These are phyloP conservation scores for Teunomyces kruisii DNA, from an alignment of 805 yeast species.

Conservation along the genomic window DNA sequence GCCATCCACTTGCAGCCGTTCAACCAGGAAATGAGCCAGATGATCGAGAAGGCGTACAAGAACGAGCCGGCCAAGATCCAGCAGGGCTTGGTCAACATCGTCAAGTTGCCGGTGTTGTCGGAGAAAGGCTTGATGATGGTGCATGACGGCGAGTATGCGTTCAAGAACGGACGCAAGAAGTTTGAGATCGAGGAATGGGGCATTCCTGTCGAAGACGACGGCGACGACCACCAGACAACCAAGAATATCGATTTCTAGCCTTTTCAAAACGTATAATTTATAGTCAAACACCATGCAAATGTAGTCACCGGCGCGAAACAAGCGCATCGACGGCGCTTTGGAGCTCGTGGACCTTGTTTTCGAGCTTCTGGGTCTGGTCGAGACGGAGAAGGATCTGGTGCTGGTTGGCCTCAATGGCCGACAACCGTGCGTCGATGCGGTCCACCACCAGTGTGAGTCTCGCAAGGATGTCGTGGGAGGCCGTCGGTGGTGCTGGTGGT, in stretches of 20 bases:
- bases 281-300: too few relatives aligned
- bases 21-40: constrained; percentile 65
- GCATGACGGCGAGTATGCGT: constrained; percentile 75
- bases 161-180: constrained; percentile 76
- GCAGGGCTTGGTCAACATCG: constrained; percentile 81
- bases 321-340: too few relatives aligned
- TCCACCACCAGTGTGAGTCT: background rate
- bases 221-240: constrained; percentile 32
- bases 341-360: too few relatives aligned
- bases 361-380: background rate
- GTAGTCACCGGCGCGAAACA: too few relatives aligned
- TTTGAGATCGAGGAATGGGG: constrained; percentile 94
- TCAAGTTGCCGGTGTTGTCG: constrained; percentile 69
- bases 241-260: constrained; percentile 37
- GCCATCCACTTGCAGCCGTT: constrained; percentile 80
- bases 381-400: background rate
- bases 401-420: constrained; percentile 2
- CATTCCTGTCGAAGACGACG: constrained; percentile 93
- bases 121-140: constrained; percentile 80
- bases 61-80: constrained; percentile 73
- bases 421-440: constrained; percentile 2
- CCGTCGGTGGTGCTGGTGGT: background rate
- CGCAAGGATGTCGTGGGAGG: background rate
- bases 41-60: constrained; percentile 67
- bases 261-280: too few relatives aligned